Percentiles rank a stretch among this genome's conserved stretches.
phyloP scores from a whole-genome alignment of 176 grass and related monocot genomes.

The Rhipidocladum racemiflorum region DNA sequence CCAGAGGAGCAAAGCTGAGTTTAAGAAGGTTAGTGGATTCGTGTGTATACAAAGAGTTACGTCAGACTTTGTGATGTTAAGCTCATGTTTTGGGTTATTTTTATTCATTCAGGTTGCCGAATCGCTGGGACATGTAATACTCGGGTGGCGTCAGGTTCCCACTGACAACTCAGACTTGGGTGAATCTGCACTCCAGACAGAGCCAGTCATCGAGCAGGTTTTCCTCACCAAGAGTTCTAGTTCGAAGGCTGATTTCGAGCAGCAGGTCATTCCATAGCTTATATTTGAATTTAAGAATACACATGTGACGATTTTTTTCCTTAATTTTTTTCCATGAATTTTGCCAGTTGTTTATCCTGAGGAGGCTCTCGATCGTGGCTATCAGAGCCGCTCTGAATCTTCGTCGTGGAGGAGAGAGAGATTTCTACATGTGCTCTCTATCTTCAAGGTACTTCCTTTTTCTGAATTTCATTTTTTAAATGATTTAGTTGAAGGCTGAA shows the following conservation, averaged over 20 bases:
- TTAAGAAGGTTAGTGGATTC: conserved; percentile 58
- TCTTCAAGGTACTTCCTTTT: conserved; percentile 76
- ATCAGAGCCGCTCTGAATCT: conserved; percentile 65
- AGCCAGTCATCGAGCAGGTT: conserved; percentile 83
- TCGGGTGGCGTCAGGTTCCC: conserved; percentile 89
- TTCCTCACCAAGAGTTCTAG: conserved; percentile 69
- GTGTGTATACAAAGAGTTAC: not conserved
- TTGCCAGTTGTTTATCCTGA: conserved; percentile 74
- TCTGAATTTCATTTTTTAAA: conserved; percentile 1
- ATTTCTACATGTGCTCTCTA: conserved; percentile 97
- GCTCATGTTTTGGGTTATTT: conserved; percentile 18
- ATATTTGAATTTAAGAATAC: not conserved
- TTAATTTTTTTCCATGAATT: conserved; percentile 17
- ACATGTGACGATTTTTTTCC: not conserved
- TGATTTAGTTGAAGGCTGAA: conserved; percentile 13
- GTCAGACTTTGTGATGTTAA: not conserved
- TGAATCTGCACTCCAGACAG: conserved; percentile 66
- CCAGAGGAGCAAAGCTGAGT: conserved; percentile 70
- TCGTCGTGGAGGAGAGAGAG: conserved; percentile 53
- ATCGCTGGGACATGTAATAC: conserved; percentile 67
- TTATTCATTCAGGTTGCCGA: conserved; percentile 59
- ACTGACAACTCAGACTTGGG: conserved; percentile 87
- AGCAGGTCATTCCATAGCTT: conserved; percentile 56
- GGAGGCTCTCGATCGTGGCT: conserved; percentile 71
- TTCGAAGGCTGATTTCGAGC: conserved; percentile 66